Evolutionary conservation across 2,329 filamentous ascomycete species (phyloP), one percentile per base, ranked within the genome.

Genomic region (Cytospora chrysosperma): DNA sequence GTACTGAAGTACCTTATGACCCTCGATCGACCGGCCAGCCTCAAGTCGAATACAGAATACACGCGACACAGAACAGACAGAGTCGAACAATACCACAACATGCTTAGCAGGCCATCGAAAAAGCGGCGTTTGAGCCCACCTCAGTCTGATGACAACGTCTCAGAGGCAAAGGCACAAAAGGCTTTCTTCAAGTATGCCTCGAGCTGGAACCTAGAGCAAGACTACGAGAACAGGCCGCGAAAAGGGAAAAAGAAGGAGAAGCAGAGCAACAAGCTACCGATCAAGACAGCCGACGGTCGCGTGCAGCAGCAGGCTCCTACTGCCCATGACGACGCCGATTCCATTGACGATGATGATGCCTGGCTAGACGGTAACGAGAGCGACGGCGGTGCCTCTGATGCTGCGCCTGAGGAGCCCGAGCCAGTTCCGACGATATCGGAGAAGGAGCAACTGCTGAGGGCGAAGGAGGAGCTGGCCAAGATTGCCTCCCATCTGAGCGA

Each of bases 401-500:
- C 78, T 51, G 81, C 76, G n/a, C 74, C 75, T 40, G 71, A 74
- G 43, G 66, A 71, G 62, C 76, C 75, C 27, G 76, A 78, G 26
- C 76, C 83, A 37, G 75, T 83, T 65, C 87, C 90, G 1, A 84
- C 87, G 68, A 80, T 96, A 32, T 87, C 93, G 0, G 82, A 89
- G 67, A 85, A 88, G 64, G 86, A 96, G 71, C 91, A 97, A 75
- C 90, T 99, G 56, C 70, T 91, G 27, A 86, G 90, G 67, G 93
- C 93, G 12, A 96, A 99, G 75, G 95, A 98, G 73, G 93, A 98
- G 72, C 79, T 99, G 62, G 94, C 95, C 24, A 88, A 89, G 70
- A 85, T 96, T 65, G 95, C 93, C 3, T 83, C 84, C 55, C 79
- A 88, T 58, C 83, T 99, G 71, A 97, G 95, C 70, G 93, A 98